Conservation (phyloP, 2,329 filamentous ascomycete genomes). For the Penicillium sp. region DNA sequence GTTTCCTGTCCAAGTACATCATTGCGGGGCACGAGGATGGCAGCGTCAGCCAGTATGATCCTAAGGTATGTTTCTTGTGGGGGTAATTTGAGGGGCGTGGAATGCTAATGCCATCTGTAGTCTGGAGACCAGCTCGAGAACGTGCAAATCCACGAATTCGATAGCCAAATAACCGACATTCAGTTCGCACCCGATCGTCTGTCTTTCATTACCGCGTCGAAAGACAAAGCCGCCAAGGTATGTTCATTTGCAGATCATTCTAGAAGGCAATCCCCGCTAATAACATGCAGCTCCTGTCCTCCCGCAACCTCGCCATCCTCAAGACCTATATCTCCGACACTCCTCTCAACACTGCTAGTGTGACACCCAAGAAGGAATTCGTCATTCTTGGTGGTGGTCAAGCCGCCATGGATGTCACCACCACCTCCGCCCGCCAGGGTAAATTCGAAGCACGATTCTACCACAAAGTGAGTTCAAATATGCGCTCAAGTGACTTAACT, state of each 20-base stretch:
- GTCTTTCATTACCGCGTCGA: slow-evolving; percentile 97
- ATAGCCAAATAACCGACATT: slow-evolving; percentile 80
- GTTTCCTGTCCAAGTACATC: slow-evolving; percentile 91
- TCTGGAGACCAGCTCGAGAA: slow-evolving; percentile 79
- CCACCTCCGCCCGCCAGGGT: slow-evolving; percentile 87
- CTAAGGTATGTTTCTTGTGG: slow-evolving; percentile 59
- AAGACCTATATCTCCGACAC: slow-evolving; percentile 93
- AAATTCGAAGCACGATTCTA: slow-evolving; percentile 99
- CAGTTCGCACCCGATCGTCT: slow-evolving; percentile 93
- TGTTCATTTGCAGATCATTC: slow-evolving; percentile 9
- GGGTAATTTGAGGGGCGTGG: too few species aligned
- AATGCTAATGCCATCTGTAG: slow-evolving; percentile 39
- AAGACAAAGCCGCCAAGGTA: slow-evolving; percentile 96
- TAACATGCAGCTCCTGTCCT: slow-evolving; percentile 65
- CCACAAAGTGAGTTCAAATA: slow-evolving; percentile 66
- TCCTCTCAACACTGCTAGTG: slow-evolving; percentile 90
- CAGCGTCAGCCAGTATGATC: slow-evolving; percentile 84
- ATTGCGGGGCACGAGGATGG: slow-evolving; percentile 97
- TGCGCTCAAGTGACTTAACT: not conserved
- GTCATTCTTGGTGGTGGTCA: slow-evolving; percentile 98
- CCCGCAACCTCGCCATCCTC: slow-evolving; percentile 81
- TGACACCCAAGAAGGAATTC: slow-evolving; percentile 94
- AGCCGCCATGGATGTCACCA: slow-evolving; percentile 98
- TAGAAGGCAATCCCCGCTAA: slow-evolving; percentile 15
- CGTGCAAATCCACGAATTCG: slow-evolving; percentile 79